Evolutionary conservation across 192 early-diverging fungal species (phyloP), one percentile per base, ranked within the genome.

Genomic region (Endogone sp.): DNA sequence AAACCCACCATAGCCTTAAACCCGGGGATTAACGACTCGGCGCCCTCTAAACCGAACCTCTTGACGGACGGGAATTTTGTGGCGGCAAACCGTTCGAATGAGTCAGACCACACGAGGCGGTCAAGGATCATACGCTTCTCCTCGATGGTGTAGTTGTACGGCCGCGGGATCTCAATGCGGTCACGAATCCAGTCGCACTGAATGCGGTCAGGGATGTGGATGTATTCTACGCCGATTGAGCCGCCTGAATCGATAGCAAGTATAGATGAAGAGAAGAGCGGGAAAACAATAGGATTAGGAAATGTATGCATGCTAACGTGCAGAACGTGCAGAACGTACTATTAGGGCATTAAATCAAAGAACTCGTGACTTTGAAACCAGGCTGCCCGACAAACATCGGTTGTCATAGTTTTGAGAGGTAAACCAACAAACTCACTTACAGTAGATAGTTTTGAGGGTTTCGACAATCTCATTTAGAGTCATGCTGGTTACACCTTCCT

Each of bases 1-100:
- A 28, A 55, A 82, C 80, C 70, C 81, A 92, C 90, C 87, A 99
- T 79, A 66, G 92, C 91, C 80, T 99, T 97, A 93, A 99, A 96
- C 55, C 95, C 95, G 20, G 97, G 97, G 76, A 99, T 98, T 76
- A 99, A 86, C 76, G 88, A 84, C 79, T 99, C 97, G 79, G 94
- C 93, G 71, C 97, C 97, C 78, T 99, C 97, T 54, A 99, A 86
- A 69, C 97, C 97, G 70, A 99, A 99, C 57, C 97, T 85, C 90
- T 98, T 98, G 80, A 97, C 94, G 71, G 87, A 92, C 64, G 96
- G 96, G 83, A 94, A 99, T 84, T 99, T 99, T 55, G 90, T 92
- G 21, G 97, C 87, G 59, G 96, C 91, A 71, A 97, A 99, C 67
- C 93, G 87, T 73, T 99, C 97, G 80, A 99, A 99, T 58, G 89